Evolutionary conservation across 169 alveolate species (phyloP), one percentile per base, ranked within the genome.

Genomic region (Theileria orientalis): DNA sequence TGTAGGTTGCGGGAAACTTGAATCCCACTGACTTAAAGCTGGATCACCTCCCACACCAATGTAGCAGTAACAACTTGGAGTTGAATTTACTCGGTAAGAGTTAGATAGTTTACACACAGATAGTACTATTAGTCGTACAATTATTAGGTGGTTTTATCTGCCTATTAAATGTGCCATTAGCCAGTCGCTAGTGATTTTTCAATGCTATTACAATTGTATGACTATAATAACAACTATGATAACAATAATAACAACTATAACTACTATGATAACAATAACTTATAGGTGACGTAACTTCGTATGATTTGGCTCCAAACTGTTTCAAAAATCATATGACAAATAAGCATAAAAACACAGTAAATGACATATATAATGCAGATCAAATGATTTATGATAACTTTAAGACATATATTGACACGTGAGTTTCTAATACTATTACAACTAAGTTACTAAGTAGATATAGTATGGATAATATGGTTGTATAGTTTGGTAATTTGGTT

Each of bases 11-110:
- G 0, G 69, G 52, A 25, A 35, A 57, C 32, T 27, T 25, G 3
- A 68, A 63, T 8, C 69, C 72, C 27, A 21, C 23, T 41, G 32
- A 56, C 51, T 57, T 77, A 13, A 44, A 46, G 41, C 29, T 69
- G n/a, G 86, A 77, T 70, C 70, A 77, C 37, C 8, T 62, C 8
- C 68, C 63, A 32, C 9, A 37, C 27, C 86, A 77, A 70, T 21
- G 54, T 25, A 1, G 8, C n/a, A 3, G n/a, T 23, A 68, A 77
- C 27, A 68, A 47, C 11, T 51, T 19, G 14, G 47, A 42, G n/a
- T 0, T 64, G 1, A 42, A 63, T 16, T 0, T 35, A 19, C 29
- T 74, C 25, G 84, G 84, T 74, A 16, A 2, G 73, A 33, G 16
- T 42, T 42, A 13, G n/a, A n/a, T n/a, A n/a, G n/a, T n/a, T n/a